A percentile compares a stretch with the other conserved stretches of the same genome.
phyloP scores from a whole-genome alignment of 108 stramenopile genomes.

The Licmophora abbreviata region DNA sequence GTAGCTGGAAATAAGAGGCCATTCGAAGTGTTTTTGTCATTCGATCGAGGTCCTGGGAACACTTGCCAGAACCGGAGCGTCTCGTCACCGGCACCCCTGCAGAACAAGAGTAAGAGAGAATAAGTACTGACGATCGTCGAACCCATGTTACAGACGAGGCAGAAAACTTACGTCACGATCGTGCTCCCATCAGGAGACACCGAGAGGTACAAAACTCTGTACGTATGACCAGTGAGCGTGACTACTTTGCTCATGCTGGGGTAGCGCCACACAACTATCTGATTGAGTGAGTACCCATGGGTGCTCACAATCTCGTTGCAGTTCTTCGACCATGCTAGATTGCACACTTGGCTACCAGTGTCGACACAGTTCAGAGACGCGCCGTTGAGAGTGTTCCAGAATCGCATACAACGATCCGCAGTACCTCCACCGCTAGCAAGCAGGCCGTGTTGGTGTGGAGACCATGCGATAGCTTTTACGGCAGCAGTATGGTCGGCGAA shows the following conservation, averaged over 20 bases:
- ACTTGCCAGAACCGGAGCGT: constrained; percentile 98
- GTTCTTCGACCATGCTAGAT: constrained; percentile 92
- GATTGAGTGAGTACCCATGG: constrained; percentile 96
- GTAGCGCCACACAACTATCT: constrained; percentile 84
- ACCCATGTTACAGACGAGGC: too few species aligned
- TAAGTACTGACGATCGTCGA: too few species aligned
- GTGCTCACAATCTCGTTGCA: constrained; percentile 98
- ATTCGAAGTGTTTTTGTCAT: constrained; percentile 61
- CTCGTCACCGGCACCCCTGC: constrained; percentile 99
- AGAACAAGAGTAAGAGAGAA: too few species aligned
- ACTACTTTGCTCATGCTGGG: constrained; percentile 94
- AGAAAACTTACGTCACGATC: too few species aligned
- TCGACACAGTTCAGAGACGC: constrained; percentile 80
- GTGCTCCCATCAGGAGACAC: constrained; percentile 95
- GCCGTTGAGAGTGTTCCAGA: constrained; percentile 96
- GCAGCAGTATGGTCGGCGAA: constrained; percentile 95
- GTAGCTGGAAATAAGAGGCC: constrained; percentile 78
- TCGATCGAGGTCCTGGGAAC: constrained; percentile 88
- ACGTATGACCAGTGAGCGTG: constrained; percentile 95
- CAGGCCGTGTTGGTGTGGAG: constrained; percentile 94
- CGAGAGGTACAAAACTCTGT: constrained; percentile 93
- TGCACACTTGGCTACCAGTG: constrained; percentile 98
- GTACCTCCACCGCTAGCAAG: constrained; percentile 98
- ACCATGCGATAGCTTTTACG: constrained; percentile 99
- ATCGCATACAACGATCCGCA: constrained; percentile 95